Evolutionary conservation across 768 basidiomycete genomes (phyloP).

Genomic region (Melanogaster broomeanus): DNA sequence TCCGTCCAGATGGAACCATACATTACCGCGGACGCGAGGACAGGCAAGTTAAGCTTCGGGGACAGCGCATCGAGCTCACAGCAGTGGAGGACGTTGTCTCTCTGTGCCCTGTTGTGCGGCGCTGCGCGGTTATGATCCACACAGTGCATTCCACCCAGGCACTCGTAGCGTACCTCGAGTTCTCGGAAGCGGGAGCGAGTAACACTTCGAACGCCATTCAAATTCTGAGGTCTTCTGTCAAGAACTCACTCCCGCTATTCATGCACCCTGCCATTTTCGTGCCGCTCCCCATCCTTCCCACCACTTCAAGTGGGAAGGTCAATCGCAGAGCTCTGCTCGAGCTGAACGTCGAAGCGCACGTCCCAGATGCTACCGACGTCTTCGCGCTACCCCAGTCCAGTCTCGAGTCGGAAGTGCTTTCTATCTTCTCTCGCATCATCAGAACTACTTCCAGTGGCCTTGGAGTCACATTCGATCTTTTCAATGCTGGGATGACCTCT

Average conservation of each 20-base stretch:
- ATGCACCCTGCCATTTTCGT: slow-evolving; percentile 12
- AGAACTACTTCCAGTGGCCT: slow-evolving; percentile 1
- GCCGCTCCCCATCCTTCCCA: slow-evolving; percentile 7
- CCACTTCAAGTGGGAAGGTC: slow-evolving; percentile 11
- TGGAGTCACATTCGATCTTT: slow-evolving; percentile 12
- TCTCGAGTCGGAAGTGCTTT: slow-evolving; percentile 6
- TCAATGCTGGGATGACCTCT: slow-evolving; percentile 13
- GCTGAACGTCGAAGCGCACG: slow-evolving; percentile 4
- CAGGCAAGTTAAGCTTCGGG: slow-evolving; percentile 22
- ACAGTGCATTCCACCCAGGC: slow-evolving; percentile 5
- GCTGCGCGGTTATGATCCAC: slow-evolving; percentile 10
- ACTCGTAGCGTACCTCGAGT: slow-evolving; percentile 15
- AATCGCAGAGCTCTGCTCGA: slow-evolving; percentile 8
- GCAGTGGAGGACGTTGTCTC: slow-evolving; percentile 19
- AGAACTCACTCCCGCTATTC: slow-evolving; percentile 10
- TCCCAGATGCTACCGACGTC: not conserved
- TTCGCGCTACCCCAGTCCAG: slow-evolving; percentile 7
- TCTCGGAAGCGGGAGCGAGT: not conserved
- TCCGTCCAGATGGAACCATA: slow-evolving; percentile 12
- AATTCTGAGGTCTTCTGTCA: slow-evolving; percentile 5
- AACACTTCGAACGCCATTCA: not conserved
- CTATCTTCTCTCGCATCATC: slow-evolving; percentile 6
- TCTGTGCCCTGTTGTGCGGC: slow-evolving; percentile 3
- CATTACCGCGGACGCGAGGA: slow-evolving; percentile 19
- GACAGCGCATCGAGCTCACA: slow-evolving; percentile 19